Percentiles rank a stretch among this genome's conserved stretches.
Conservation (phyloP, 257 asterid species). For the Penstemon barbatus region DNA sequence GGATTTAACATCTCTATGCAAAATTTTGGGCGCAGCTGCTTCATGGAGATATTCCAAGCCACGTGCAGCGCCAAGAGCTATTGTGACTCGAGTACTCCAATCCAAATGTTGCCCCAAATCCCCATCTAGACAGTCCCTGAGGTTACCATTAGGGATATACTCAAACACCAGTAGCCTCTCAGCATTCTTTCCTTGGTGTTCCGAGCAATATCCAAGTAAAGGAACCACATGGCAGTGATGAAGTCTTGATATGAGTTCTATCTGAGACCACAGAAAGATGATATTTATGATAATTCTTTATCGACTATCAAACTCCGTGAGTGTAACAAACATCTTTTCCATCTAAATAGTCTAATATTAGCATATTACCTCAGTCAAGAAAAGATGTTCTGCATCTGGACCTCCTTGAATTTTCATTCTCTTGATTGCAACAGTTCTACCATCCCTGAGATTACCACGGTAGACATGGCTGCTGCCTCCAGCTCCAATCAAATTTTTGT, state of each 20-base stretch:
- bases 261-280: conserved; percentile 43
- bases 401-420: conserved; percentile 71
- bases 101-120: conserved; percentile 55
- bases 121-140: conserved; percentile 84
- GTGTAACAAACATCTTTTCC: background rate
- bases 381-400: conserved; percentile 70
- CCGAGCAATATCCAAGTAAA: conserved; percentile 88
- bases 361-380: conserved; percentile 78
- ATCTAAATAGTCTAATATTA: background rate
- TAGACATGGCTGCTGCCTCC: conserved; percentile 98
- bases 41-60: conserved; percentile 98
- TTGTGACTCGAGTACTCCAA: conserved; percentile 72
- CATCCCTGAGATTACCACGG: conserved; percentile 74
- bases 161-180: conserved; percentile 90
- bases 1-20: conserved; percentile 97
- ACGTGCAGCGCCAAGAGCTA: conserved; percentile 98
- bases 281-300: background rate
- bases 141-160: conserved; percentile 76
- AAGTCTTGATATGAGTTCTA: conserved; percentile 84
- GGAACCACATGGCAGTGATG: conserved; percentile 96
- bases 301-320: background rate
- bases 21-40: conserved; percentile 94
- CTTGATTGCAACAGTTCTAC: conserved; percentile 83
- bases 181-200: conserved; percentile 63
- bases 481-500: conserved; percentile 74